Base-by-base conservation (phyloP, 108 stramenopile species). In the Conticribra guillardii region DNA sequence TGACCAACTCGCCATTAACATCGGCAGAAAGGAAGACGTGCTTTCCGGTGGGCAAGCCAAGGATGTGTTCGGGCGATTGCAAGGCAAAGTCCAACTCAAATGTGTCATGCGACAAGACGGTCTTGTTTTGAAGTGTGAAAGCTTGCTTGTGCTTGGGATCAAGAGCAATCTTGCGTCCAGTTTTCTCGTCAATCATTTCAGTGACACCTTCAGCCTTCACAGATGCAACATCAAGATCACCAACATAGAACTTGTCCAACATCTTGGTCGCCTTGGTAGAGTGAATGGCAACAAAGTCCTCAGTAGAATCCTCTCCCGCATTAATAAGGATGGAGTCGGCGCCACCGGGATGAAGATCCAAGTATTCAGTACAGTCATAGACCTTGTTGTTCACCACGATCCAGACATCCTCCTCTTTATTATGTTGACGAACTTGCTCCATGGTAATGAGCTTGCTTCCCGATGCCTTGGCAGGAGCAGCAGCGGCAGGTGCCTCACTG, bases 231-330 rank as follows among this genome's bases (percentile, higher is more conserved):
- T 91, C 92, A 33, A 98, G 69, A 37, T 93, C 90, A 24, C 98
- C 98, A 65, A 98, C 86, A 89, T 93, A 93, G 69, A 89, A 98
- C 60, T 90, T 87, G 30, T 96, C 89, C 7, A 98, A 80, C 92
- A 96, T 93, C 80, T 90, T 90, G 24, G 89, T 88, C 0, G 98
- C 98, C 80, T 96, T 97, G 41, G 70, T 66, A 16, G 96, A 96
- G 81, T 98, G 98, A 64, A 98, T 97, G n/a, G 96, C 97, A 21
- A 91, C 89, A 69, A 98, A 97, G 69, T 98, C 98, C 53, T 98
- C 97, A 1, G 97, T 97, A 41, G 94, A 82, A 67, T 98, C 98
- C 24, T 76, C 86, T 64, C 98, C 98, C 37, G 96, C 98, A 83
- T 91, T 95, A 78, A 98, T 94, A 18, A 86, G 82, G 76, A 98